phyloP scores from a whole-genome alignment of 805 yeast genomes.

The Priceomyces carsonii region DNA sequence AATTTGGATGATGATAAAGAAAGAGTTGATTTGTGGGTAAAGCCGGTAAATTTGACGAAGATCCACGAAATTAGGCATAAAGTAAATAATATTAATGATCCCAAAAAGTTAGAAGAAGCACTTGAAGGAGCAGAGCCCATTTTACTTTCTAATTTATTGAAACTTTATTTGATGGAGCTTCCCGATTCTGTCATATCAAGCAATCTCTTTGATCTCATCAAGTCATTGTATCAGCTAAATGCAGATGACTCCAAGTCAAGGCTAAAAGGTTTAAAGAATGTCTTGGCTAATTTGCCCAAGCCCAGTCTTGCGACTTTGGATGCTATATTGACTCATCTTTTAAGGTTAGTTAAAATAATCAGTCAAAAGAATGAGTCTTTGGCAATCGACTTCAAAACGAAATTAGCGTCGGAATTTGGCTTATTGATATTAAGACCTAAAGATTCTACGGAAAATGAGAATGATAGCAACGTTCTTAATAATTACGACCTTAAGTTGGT shows the following conservation, averaged over 20 bases:
- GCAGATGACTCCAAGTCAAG: constrained; percentile 47
- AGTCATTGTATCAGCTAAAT: constrained; percentile 53
- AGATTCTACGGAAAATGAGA: not conserved
- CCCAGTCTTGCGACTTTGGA: constrained; percentile 77
- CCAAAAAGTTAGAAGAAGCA: constrained; percentile 30
- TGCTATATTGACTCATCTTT: constrained; percentile 75
- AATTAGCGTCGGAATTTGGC: constrained; percentile 69
- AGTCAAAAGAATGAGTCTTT: constrained; percentile 40
- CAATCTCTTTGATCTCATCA: constrained; percentile 64
- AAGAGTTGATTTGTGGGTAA: constrained; percentile 68
- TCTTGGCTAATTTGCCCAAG: constrained; percentile 65
- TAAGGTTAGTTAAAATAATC: constrained; percentile 53
- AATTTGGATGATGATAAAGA: constrained; percentile 66
- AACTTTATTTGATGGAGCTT: constrained; percentile 72
- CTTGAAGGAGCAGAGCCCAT: constrained; percentile 49
- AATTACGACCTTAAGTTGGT: constrained; percentile 5
- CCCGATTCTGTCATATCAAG: constrained; percentile 76
- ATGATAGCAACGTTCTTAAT: not conserved
- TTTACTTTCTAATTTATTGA: constrained; percentile 65
- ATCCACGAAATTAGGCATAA: constrained; percentile 62
- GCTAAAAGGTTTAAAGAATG: constrained; percentile 63
- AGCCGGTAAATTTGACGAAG: constrained; percentile 58
- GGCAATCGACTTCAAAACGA: constrained; percentile 38
- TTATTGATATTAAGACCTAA: constrained; percentile 59
- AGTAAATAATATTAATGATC: constrained; percentile 42